A percentile compares a stretch with the other conserved stretches of the same genome.
Conservation (phyloP, 345 rosid genomes). For the Balakata baccata region DNA sequence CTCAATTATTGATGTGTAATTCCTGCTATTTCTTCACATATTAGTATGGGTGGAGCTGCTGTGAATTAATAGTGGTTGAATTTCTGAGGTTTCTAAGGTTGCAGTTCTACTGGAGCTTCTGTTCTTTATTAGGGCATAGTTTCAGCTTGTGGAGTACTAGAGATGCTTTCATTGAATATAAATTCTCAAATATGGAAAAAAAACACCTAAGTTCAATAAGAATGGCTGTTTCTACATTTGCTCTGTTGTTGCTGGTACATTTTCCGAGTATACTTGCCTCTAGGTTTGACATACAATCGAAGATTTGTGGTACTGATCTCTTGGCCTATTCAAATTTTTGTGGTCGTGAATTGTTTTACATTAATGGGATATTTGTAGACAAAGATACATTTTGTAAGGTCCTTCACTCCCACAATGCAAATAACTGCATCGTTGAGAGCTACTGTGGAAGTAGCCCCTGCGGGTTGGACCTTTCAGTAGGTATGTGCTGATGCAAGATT, state of each 20-base stretch:
- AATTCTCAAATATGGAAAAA: slow-evolving; percentile 17
- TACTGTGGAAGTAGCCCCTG: slow-evolving; percentile 37
- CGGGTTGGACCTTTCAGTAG: slow-evolving; percentile 38
- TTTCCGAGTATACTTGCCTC: slow-evolving; percentile 38
- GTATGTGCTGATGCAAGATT: slow-evolving; percentile 34
- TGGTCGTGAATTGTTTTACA: slow-evolving; percentile 41
- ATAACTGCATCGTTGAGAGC: slow-evolving; percentile 42
- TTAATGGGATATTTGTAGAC: slow-evolving; percentile 58
- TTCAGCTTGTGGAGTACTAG: slow-evolving; percentile 9
- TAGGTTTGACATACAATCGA: slow-evolving; percentile 39
- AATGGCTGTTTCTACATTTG: slow-evolving; percentile 34
- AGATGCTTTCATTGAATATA: slow-evolving; percentile 11
- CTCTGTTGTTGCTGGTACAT: slow-evolving; percentile 42
- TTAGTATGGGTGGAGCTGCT: background rate
- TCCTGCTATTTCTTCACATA: background rate
- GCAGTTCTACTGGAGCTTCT: background rate
- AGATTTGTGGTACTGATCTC: slow-evolving; percentile 50
- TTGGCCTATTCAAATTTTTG: slow-evolving; percentile 42
- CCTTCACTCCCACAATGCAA: slow-evolving; percentile 41
- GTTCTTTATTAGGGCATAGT: background rate
- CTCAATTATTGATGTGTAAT: background rate
- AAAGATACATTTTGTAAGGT: slow-evolving; percentile 52
- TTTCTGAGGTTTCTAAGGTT: slow-evolving; percentile 16
- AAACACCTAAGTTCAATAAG: slow-evolving; percentile 19
- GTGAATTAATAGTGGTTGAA: slow-evolving; percentile 1